Evolutionary conservation across 2,329 filamentous ascomycete genomes (phyloP).

Genomic region (Aaosphaeria arxii): DNA sequence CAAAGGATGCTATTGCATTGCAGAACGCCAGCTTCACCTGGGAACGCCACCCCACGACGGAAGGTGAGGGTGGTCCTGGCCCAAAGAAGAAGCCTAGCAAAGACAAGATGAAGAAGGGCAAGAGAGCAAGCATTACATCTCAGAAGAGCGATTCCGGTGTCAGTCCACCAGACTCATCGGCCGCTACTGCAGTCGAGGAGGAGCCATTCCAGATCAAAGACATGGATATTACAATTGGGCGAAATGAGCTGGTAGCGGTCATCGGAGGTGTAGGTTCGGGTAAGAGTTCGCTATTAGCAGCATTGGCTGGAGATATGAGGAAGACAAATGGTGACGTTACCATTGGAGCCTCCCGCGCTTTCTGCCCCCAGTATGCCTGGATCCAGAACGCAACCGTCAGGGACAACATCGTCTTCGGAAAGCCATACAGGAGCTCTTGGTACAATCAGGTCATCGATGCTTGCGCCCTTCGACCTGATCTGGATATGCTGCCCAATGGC

Average conservation of each 20-base stretch:
- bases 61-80: constrained; percentile 34
- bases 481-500: constrained; percentile 89
- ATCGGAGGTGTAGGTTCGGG: constrained; percentile 88
- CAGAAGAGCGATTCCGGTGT: constrained; percentile 20
- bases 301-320: constrained; percentile 91
- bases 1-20: constrained; percentile 63
- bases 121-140: constrained; percentile 33
- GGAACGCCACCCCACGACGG: constrained; percentile 65
- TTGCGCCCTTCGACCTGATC: constrained; percentile 78
- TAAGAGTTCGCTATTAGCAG: constrained; percentile 85
- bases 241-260: constrained; percentile 77
- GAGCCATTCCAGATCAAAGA: constrained; percentile 72
- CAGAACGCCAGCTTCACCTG: constrained; percentile 78
- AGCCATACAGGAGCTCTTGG: constrained; percentile 69
- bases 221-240: constrained; percentile 64
- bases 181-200: constrained; percentile 40
- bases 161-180: constrained; percentile 54
- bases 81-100: constrained; percentile 44
- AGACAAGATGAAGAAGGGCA: constrained; percentile 45
- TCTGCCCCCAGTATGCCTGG: constrained; percentile 97
- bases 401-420: constrained; percentile 90
- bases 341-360: constrained; percentile 77
- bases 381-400: constrained; percentile 88
- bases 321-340: constrained; percentile 71
- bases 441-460: constrained; percentile 81